Evolutionary conservation across 768 basidiomycete species (phyloP).

Genomic region (Naganishia vaughanmartiniae): DNA sequence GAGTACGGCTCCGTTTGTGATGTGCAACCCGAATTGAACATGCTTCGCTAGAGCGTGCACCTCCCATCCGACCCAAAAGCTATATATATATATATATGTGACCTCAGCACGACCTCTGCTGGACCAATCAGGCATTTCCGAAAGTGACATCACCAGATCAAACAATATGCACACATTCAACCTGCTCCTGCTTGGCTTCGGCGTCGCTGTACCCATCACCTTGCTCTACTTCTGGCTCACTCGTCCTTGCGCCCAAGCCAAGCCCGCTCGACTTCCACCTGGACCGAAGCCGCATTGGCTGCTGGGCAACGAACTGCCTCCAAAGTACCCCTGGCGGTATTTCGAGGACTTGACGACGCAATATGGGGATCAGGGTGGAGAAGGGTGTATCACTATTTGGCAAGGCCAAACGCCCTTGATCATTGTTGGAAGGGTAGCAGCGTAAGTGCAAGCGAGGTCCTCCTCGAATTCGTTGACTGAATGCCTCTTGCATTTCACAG

Average conservation of each 20-base stretch:
- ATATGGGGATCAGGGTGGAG: conserved; percentile 22
- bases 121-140: background rate
- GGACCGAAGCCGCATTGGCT: conserved; percentile 22
- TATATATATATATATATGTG: background rate
- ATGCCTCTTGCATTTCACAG: background rate
- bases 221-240: conserved; percentile 5
- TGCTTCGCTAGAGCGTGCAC: too few species aligned
- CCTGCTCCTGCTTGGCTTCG: background rate
- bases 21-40: too few species aligned
- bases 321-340: conserved; percentile 18
- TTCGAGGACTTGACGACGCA: conserved; percentile 17
- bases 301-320: conserved; percentile 12
- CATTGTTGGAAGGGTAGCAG: conserved; percentile 13
- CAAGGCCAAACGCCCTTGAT: conserved; percentile 21
- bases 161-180: background rate
- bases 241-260: conserved; percentile 5
- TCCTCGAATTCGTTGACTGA: background rate
- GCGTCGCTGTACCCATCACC: background rate
- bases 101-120: background rate
- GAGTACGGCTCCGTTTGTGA: too few species aligned
- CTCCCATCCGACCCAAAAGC: too few species aligned
- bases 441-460: background rate
- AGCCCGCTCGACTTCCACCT: conserved; percentile 16
- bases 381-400: conserved; percentile 20
- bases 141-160: background rate